Evolutionary conservation across 202 grass and related monocot genomes (phyloP).

Genomic region (Panicum virgatum): DNA sequence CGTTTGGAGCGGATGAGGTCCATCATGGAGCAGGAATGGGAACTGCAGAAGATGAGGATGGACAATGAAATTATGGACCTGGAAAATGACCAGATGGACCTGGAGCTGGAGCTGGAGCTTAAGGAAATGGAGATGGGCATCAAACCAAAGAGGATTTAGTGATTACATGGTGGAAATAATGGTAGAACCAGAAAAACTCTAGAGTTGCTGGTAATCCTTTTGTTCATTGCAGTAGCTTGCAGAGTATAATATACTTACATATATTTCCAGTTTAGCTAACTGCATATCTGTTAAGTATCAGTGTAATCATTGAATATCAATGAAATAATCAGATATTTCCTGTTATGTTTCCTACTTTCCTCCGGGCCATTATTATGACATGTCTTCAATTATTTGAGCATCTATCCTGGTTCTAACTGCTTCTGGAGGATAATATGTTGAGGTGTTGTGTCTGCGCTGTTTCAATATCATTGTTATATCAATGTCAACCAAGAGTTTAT

Average conservation of each 20-base stretch:
- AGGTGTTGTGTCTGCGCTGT: not conserved
- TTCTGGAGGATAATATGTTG: not conserved
- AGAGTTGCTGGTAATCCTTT: slow-evolving; percentile 39
- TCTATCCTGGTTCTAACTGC: not conserved
- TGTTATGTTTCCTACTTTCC: not conserved
- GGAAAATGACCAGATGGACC: slow-evolving; percentile 72
- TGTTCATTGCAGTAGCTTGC: slow-evolving; percentile 35
- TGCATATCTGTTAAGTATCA: slow-evolving; percentile 9
- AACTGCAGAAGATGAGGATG: slow-evolving; percentile 66
- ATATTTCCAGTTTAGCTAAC: slow-evolving; percentile 31
- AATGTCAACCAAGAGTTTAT: not conserved
- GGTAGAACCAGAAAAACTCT: slow-evolving; percentile 26
- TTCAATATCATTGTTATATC: not conserved
- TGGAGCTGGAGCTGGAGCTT: slow-evolving; percentile 66
- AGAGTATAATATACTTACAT: slow-evolving; percentile 21
- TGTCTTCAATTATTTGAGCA: not conserved
- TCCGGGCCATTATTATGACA: not conserved
- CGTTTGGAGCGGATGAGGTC: slow-evolving; percentile 61
- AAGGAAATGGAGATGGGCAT: slow-evolving; percentile 70
- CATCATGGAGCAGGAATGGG: slow-evolving; percentile 71
- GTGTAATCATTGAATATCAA: not conserved
- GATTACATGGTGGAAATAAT: slow-evolving; percentile 17
- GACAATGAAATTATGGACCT: slow-evolving; percentile 72
- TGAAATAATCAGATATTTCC: not conserved
- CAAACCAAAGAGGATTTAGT: slow-evolving; percentile 47